Base-by-base conservation (phyloP, 306 rosid genomes). In the Quercus variabilis region DNA sequence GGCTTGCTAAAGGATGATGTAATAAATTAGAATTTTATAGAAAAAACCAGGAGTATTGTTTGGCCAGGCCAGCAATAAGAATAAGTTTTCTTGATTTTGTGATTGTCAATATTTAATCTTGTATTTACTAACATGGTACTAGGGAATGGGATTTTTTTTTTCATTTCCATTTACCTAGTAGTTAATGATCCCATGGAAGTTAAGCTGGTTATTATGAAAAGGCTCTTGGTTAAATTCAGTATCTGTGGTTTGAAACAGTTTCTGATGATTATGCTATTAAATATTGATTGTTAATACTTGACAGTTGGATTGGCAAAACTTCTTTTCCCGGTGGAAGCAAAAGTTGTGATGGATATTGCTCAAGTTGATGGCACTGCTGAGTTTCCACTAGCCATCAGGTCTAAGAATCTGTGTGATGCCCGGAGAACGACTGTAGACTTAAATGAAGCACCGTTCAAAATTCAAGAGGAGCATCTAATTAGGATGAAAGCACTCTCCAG, bases 251-350 rank as follows among this genome's bases (percentile, higher is more conserved):
- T 74, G 65, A 56, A 55, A 23, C 35, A 74, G 41, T 49, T 5
- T 55, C 19, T 13, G 55, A 19, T 46, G 57, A 17, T 31, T 51
- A 35, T 31, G 76, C 26, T 19, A 6, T 15, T 12, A 38, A 38
- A 38, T 38, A 38, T 54, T 77, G 18, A 81, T 51, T 67, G 54
- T 81, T 73, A 25, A 46, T 76, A 80, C 9, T 71, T 74, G 60
- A 74, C 78, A 92, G 92, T 92, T 85, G 97, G 88, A 75, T 72
- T 90, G 55, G 97, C 92, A 8, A 90, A 84, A 73, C 82, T 88
- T 56, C 73, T 90, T 73, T 90, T 90, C 76, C 94, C 97, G 71
- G 87, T 79, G 85, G 97, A 90, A 81, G 97, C 92, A 64, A 89
- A 91, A 79, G 90, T 91, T 35, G 86, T 82, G 55, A 80, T 86